Percentiles rank a stretch among this genome's conserved stretches.
phyloP scores from a whole-genome alignment of 495 filamentous ascomycete genomes.

The Aspergillus nidulans region DNA sequence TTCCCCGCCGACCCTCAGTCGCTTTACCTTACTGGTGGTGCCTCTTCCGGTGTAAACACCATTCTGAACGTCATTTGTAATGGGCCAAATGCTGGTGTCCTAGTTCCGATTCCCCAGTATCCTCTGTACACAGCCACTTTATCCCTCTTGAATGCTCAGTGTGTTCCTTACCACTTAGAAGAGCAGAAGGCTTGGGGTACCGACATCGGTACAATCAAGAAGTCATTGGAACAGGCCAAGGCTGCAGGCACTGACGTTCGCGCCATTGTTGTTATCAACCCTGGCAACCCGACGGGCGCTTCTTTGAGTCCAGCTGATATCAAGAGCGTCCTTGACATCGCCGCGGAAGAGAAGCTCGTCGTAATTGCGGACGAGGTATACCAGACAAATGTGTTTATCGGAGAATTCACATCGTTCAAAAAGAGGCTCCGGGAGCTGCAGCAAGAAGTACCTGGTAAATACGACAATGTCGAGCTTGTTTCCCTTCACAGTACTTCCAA shows the following conservation, averaged over 20 bases:
- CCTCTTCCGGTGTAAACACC: slow-evolving; percentile 90
- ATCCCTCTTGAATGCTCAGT: slow-evolving; percentile 74
- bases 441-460: slow-evolving; percentile 64
- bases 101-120: slow-evolving; percentile 96
- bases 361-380: slow-evolving; percentile 96
- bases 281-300: slow-evolving; percentile 93
- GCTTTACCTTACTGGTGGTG: slow-evolving; percentile 85
- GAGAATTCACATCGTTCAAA: slow-evolving; percentile 94
- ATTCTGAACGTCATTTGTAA: slow-evolving; percentile 86
- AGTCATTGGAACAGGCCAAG: slow-evolving; percentile 66
- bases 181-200: slow-evolving; percentile 85
- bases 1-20: slow-evolving; percentile 71
- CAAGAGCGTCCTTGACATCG: slow-evolving; percentile 73
- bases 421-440: slow-evolving; percentile 80
- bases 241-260: slow-evolving; percentile 76
- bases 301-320: slow-evolving; percentile 75
- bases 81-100: slow-evolving; percentile 70
- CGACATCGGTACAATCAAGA: slow-evolving; percentile 67
- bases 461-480: slow-evolving; percentile 80
- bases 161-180: slow-evolving; percentile 89
- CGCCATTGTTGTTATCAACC: slow-evolving; percentile 95
- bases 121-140: slow-evolving; percentile 96
- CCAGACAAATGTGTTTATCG: slow-evolving; percentile 95
- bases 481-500: slow-evolving; percentile 85
- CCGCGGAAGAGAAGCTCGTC: slow-evolving; percentile 80